phyloP scores from a whole-genome alignment of 75 land plant species.

The Picea glauca region DNA sequence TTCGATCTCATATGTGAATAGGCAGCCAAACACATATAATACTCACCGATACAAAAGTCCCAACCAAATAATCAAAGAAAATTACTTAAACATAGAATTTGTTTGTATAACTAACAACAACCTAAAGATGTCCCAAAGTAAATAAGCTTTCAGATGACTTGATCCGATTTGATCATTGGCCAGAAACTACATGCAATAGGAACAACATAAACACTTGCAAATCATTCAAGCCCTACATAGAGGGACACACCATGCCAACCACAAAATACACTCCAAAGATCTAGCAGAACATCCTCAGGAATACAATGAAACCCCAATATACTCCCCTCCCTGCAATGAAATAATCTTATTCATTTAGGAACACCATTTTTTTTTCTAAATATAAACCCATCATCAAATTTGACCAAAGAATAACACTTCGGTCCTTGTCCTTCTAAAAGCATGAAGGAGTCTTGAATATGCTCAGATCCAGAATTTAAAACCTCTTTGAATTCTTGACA shows the following conservation, averaged over 20 bases:
- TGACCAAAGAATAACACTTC: no score
- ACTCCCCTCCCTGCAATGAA: not conserved
- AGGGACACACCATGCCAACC: slow-evolving; percentile 5
- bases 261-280: not conserved
- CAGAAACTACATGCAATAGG: slow-evolving; percentile 3
- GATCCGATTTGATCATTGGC: not conserved
- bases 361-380: no score
- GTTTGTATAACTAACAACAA: slow-evolving; percentile 1
- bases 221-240: slow-evolving; percentile 6
- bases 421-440: no score
- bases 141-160: slow-evolving; percentile 1
- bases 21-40: no score
- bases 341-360: not conserved
- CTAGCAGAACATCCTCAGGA: not conserved
- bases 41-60: no score
- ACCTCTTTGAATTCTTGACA: slow-evolving; percentile 5
- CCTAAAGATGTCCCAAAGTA: not conserved
- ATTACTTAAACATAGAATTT: not conserved
- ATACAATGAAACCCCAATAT: no score
- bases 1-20: no score
- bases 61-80: not conserved
- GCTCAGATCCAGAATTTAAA: slow-evolving; percentile 7
- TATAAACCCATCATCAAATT: no score
- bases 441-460: no score
- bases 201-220: not conserved